A percentile compares a stretch with the other conserved stretches of the same genome.
Evolutionary conservation across 2,329 filamentous ascomycete species (phyloP).

Genomic region (Arachnomyces sp.): DNA sequence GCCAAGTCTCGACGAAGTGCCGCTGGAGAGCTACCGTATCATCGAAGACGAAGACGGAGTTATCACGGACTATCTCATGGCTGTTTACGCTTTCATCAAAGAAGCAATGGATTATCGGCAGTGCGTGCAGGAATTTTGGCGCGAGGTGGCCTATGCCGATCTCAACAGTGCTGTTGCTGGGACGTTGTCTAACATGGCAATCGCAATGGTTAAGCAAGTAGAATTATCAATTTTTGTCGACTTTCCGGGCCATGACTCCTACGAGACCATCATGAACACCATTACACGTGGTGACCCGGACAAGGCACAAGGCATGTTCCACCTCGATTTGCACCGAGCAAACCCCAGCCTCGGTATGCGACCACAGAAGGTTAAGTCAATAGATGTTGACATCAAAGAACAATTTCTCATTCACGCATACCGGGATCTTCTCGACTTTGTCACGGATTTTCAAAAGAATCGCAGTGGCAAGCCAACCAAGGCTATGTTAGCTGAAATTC

Average conservation of each 20-base stretch:
- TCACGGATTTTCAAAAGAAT: constrained; percentile 40
- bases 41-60: constrained; percentile 32
- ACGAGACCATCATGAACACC: constrained; percentile 35
- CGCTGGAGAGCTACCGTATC: constrained; percentile 40
- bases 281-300: constrained; percentile 33
- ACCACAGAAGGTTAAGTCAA: constrained; percentile 11
- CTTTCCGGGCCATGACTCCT: constrained; percentile 41
- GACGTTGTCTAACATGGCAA: constrained; percentile 34
- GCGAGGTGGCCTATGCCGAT: constrained; percentile 37
- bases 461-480: constrained; percentile 43
- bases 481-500: constrained; percentile 32
- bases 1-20: constrained; percentile 28
- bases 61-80: constrained; percentile 39
- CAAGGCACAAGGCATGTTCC: constrained; percentile 21
- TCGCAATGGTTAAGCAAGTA: constrained; percentile 35
- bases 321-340: constrained; percentile 12
- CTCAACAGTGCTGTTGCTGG: constrained; percentile 43
- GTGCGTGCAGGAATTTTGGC: constrained; percentile 38
- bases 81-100: constrained; percentile 30
- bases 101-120: constrained; percentile 36
- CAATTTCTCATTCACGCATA: constrained; percentile 39
- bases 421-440: constrained; percentile 38
- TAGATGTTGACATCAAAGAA: constrained; percentile 35
- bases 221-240: constrained; percentile 37
- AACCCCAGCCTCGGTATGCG: constrained; percentile 8